Evolutionary conservation across 2,329 filamentous ascomycete genomes (phyloP).

Genomic region (Curvularia sp.): DNA sequence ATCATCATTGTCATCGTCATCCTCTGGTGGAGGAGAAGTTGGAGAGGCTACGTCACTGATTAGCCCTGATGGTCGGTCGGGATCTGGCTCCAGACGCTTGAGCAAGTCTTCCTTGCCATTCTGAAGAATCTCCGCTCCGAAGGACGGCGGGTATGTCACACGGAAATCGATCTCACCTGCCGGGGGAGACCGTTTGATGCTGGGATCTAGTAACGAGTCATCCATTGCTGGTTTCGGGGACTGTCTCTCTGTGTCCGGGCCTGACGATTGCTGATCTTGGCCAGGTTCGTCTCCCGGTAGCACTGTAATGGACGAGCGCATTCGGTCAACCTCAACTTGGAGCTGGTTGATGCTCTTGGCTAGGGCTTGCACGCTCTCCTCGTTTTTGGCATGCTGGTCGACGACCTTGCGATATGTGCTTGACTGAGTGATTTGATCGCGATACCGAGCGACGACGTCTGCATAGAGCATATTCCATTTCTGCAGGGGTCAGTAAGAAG

Average conservation of each 20-base stretch:
- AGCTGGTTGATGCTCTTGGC: slow-evolving; percentile 52
- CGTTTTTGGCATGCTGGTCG: slow-evolving; percentile 48
- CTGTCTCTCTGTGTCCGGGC: slow-evolving; percentile 28
- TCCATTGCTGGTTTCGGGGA: slow-evolving; percentile 31
- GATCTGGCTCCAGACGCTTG: slow-evolving; percentile 57
- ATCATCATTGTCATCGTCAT: slow-evolving; percentile 72
- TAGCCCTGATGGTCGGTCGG: slow-evolving; percentile 50
- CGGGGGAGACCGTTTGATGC: slow-evolving; percentile 48
- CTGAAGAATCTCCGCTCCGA: slow-evolving; percentile 58
- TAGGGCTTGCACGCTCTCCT: slow-evolving; percentile 50
- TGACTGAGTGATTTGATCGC: slow-evolving; percentile 48
- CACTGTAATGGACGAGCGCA: slow-evolving; percentile 45
- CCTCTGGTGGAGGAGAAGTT: slow-evolving; percentile 56
- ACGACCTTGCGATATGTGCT: slow-evolving; percentile 47
- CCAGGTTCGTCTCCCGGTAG: slow-evolving; percentile 30
- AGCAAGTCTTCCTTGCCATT: slow-evolving; percentile 60
- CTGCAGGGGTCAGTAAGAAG: slow-evolving; percentile 30
- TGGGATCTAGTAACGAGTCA: slow-evolving; percentile 45
- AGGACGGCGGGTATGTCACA: slow-evolving; percentile 57
- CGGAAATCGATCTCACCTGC: slow-evolving; percentile 57
- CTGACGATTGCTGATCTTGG: slow-evolving; percentile 20
- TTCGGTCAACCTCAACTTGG: slow-evolving; percentile 49
- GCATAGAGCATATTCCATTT: slow-evolving; percentile 53
- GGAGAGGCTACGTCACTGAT: slow-evolving; percentile 50
- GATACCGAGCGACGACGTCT: slow-evolving; percentile 50